phyloP scores from a whole-genome alignment of 768 basidiomycete genomes.

The Rhizopogon salebrosus region DNA sequence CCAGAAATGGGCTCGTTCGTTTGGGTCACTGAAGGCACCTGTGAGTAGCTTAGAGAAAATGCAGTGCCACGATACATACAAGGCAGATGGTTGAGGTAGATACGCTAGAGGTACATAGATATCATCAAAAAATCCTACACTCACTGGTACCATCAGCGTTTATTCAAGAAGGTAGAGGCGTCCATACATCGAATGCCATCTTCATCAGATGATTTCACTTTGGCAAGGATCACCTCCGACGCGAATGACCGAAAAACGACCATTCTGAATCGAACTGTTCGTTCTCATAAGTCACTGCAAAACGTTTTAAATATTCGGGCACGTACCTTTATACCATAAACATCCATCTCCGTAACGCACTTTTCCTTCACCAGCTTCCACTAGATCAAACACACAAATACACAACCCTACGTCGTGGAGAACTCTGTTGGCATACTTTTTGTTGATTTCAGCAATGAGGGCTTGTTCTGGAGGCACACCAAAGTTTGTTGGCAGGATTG shows the following conservation, averaged over 20 bases:
- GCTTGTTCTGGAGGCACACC: slow-evolving; percentile 73
- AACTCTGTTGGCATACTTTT: slow-evolving; percentile 91
- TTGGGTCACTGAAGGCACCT: slow-evolving; percentile 53
- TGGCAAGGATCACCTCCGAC: slow-evolving; percentile 86
- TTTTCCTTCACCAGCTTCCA: slow-evolving; percentile 84
- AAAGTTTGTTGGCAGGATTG: slow-evolving; percentile 86
- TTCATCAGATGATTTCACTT: slow-evolving; percentile 82
- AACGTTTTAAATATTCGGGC: not conserved
- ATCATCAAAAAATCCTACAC: slow-evolving; percentile 91
- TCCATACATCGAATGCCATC: slow-evolving; percentile 77
- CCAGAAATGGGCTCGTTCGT: slow-evolving; percentile 84
- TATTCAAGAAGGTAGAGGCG: not conserved
- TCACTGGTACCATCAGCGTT: slow-evolving; percentile 43
- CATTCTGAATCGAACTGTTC: slow-evolving; percentile 77
- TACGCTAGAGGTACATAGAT: slow-evolving; percentile 78
- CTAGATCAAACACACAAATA: slow-evolving; percentile 83
- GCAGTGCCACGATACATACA: slow-evolving; percentile 40
- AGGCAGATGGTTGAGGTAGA: slow-evolving; percentile 77
- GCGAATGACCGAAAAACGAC: slow-evolving; percentile 89
- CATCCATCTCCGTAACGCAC: slow-evolving; percentile 93
- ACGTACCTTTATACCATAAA: slow-evolving; percentile 87
- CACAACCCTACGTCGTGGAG: slow-evolving; percentile 90
- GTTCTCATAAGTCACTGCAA: not conserved
- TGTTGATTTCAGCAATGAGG: slow-evolving; percentile 82
- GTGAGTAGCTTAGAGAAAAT: not conserved